These are phyloP conservation scores for Aspergillus novofumigatus DNA, from an alignment of 2,329 filamentous ascomycete genomes.

Conservation along the genomic window DNA sequence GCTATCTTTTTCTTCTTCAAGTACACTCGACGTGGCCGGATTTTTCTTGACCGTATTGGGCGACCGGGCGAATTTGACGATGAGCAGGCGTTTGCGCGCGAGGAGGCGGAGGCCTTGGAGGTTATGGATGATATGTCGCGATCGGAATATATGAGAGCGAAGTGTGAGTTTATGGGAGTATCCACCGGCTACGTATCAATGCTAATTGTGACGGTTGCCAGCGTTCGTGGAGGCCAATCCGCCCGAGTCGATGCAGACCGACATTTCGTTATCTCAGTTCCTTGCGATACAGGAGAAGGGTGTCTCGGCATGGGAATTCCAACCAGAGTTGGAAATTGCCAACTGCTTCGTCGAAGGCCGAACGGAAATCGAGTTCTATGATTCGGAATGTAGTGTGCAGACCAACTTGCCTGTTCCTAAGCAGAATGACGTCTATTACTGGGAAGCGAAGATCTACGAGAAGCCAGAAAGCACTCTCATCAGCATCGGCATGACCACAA, in stretches of 20 bases:
- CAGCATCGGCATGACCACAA: slow-evolving; percentile 91
- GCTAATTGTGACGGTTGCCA: slow-evolving; percentile 36
- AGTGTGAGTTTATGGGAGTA: slow-evolving; percentile 61
- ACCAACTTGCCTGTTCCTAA: slow-evolving; percentile 96
- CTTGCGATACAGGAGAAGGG: slow-evolving; percentile 98
- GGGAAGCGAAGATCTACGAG: slow-evolving; percentile 98
- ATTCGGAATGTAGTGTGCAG: slow-evolving; percentile 95
- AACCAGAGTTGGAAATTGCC: slow-evolving; percentile 96
- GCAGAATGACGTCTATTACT: slow-evolving; percentile 99
- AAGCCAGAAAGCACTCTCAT: slow-evolving; percentile 86
- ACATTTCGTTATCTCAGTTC: slow-evolving; percentile 96
- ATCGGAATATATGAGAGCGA: slow-evolving; percentile 87
- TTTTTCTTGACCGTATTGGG: slow-evolving; percentile 88
- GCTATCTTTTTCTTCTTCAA: slow-evolving; percentile 88
- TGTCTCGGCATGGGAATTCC: slow-evolving; percentile 99
- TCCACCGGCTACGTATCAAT: neutral
- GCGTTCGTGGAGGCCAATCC: slow-evolving; percentile 93
- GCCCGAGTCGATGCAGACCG: slow-evolving; percentile 89
- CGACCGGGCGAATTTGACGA: slow-evolving; percentile 96
- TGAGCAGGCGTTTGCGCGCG: slow-evolving; percentile 87
- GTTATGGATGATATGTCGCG: slow-evolving; percentile 90
- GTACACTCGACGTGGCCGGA: slow-evolving; percentile 81
- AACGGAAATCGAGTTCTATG: slow-evolving; percentile 98
- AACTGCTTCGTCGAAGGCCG: slow-evolving; percentile 97
- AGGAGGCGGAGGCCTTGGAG: slow-evolving; percentile 93